phyloP scores from a whole-genome alignment of 192 early-diverging fungal species.

The Thamnidium elegans region DNA sequence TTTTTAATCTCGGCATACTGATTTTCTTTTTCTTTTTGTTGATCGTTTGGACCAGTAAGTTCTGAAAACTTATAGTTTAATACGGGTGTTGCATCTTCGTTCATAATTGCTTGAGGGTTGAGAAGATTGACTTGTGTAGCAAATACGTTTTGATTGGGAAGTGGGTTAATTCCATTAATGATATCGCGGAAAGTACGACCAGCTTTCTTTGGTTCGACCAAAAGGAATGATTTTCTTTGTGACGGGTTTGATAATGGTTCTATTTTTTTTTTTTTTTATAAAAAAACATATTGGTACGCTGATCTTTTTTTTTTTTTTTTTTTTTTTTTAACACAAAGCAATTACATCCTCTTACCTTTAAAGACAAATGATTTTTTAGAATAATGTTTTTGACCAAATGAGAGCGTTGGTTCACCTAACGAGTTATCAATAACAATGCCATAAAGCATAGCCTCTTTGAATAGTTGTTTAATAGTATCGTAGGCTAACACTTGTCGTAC shows the following conservation, averaged over 20 bases:
- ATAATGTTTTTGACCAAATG: slow-evolving; percentile 31
- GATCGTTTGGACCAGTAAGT: background rate
- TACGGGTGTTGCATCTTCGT: background rate
- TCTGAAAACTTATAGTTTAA: background rate
- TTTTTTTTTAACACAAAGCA: no score
- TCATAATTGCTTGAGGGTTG: background rate
- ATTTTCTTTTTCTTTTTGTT: slow-evolving; percentile 7
- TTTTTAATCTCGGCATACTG: slow-evolving; percentile 1
- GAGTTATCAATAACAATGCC: slow-evolving; percentile 23
- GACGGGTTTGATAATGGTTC: slow-evolving; percentile 31
- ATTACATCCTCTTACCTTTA: slow-evolving; percentile 13
- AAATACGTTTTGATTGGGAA: background rate
- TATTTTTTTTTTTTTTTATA: no score
- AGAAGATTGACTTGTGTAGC: background rate
- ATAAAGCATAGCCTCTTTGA: slow-evolving; percentile 37
- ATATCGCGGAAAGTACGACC: slow-evolving; percentile 12
- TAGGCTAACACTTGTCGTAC: slow-evolving; percentile 32
- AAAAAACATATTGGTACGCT: background rate
- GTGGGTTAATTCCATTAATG: slow-evolving; percentile 10
- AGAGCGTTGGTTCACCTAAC: slow-evolving; percentile 20
- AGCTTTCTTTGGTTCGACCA: slow-evolving; percentile 29
- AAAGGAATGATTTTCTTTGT: background rate
- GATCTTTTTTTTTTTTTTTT: background rate
- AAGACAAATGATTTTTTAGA: slow-evolving; percentile 13
- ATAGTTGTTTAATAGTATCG: slow-evolving; percentile 38